phyloP scores from a whole-genome alignment of 768 basidiomycete species.

The Leccinum aurantiacum region DNA sequence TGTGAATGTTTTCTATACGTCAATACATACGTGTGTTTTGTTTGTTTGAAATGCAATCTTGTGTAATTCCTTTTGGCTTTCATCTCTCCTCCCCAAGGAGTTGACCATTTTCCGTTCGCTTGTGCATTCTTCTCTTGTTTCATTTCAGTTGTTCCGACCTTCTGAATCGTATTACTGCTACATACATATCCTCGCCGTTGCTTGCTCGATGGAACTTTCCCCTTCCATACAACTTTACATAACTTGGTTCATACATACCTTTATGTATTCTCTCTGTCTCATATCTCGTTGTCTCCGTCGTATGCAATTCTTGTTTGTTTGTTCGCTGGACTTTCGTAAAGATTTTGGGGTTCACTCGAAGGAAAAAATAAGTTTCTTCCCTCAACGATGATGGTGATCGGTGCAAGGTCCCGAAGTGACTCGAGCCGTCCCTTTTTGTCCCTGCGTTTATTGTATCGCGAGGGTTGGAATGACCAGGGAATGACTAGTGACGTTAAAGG shows the following conservation, averaged over 20 bases:
- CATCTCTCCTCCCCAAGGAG: background rate
- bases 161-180: slow-evolving; percentile 1
- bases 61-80: slow-evolving; percentile 13
- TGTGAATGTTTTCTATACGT: slow-evolving; percentile 18
- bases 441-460: too few relatives aligned
- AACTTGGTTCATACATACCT: background rate
- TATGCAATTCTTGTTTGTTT: background rate
- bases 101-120: background rate
- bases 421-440: too few relatives aligned
- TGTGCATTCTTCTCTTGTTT: background rate
- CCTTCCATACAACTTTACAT: background rate
- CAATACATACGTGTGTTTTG: slow-evolving; percentile 18
- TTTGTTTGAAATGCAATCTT: slow-evolving; percentile 16
- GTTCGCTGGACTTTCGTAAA: background rate
- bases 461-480: too few relatives aligned
- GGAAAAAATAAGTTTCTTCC: background rate
- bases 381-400: background rate
- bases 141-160: background rate
- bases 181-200: background rate
- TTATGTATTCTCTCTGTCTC: background rate
- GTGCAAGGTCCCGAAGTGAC: background rate
- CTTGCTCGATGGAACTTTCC: slow-evolving; percentile 1
- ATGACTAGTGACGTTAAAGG: too few relatives aligned
- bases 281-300: background rate
- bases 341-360: background rate